phyloP scores from a whole-genome alignment of 371 early-diverging fungal species.

The Mortierella polycephala region DNA sequence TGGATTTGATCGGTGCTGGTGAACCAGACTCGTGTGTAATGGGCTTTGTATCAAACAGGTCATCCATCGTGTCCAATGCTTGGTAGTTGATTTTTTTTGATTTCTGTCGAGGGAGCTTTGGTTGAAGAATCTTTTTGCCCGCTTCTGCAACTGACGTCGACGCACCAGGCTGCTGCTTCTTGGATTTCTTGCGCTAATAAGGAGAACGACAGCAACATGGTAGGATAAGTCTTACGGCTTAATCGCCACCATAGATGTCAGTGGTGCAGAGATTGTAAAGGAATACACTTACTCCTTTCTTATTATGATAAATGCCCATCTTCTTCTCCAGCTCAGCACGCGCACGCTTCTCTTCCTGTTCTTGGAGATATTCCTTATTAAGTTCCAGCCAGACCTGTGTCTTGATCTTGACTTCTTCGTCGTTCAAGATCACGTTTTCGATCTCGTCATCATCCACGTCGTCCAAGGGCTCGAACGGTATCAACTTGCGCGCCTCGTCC shows the following conservation, averaged over 20 bases:
- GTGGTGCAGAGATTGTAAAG: not conserved
- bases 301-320: constrained; percentile 58
- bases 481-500: constrained; percentile 40
- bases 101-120: constrained; percentile 63
- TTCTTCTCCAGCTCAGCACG: constrained; percentile 61
- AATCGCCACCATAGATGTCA: not conserved
- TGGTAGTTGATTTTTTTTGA: constrained; percentile 94
- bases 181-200: constrained; percentile 48
- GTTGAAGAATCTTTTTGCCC: constrained; percentile 74
- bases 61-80: constrained; percentile 70
- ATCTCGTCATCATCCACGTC: constrained; percentile 88
- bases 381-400: constrained; percentile 86
- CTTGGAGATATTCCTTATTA: constrained; percentile 88
- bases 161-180: constrained; percentile 43
- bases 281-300: constrained; percentile 56
- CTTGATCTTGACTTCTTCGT: constrained; percentile 82
- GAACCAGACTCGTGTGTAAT: constrained; percentile 12
- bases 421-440: constrained; percentile 71
- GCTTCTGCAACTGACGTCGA: constrained; percentile 77
- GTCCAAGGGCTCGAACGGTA: constrained; percentile 55
- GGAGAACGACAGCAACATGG: constrained; percentile 5
- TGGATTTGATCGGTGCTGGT: constrained; percentile 39
- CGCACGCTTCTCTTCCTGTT: constrained; percentile 65
- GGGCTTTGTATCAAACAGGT: constrained; percentile 70
- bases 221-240: constrained; percentile 19